phyloP scores from a whole-genome alignment of 2,329 filamentous ascomycete species.

The Kalmusia sp. region DNA sequence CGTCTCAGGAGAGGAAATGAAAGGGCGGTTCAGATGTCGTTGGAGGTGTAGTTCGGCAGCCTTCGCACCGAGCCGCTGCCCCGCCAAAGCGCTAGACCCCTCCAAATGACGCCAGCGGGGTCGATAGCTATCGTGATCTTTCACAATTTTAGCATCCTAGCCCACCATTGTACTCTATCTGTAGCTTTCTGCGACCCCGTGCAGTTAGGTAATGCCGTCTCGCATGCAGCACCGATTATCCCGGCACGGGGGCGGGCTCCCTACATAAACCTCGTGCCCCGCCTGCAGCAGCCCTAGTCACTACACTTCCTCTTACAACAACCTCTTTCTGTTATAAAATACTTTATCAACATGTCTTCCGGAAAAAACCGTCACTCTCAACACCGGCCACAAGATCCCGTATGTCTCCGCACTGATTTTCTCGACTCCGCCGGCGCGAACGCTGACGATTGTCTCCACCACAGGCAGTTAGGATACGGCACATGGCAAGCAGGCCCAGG shows the following conservation, averaged over 20 bases:
- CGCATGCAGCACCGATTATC: not conserved
- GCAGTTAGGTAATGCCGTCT: slow-evolving; percentile 18
- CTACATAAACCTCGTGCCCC: not conserved
- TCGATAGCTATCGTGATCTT: slow-evolving; percentile 24
- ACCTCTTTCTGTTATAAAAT: not conserved
- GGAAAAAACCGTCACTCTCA: slow-evolving; percentile 46
- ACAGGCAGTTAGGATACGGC: slow-evolving; percentile 46
- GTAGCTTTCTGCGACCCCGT: slow-evolving; percentile 18
- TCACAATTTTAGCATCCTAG: slow-evolving; percentile 24
- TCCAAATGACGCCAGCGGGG: slow-evolving; percentile 29
- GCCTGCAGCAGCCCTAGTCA: not conserved
- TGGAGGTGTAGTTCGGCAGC: slow-evolving; percentile 18
- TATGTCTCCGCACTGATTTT: slow-evolving; percentile 46
- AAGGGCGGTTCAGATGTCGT: not conserved
- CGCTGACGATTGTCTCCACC: slow-evolving; percentile 58
- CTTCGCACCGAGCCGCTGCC: slow-evolving; percentile 21
- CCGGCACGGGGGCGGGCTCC: not conserved
- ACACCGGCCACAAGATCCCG: slow-evolving; percentile 55
- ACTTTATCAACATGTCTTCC: slow-evolving; percentile 33
- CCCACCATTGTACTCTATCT: slow-evolving; percentile 27
- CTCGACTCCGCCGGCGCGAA: not conserved
- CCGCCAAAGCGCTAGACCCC: slow-evolving; percentile 20
- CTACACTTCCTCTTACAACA: slow-evolving; percentile 7
- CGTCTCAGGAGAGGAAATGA: not conserved
- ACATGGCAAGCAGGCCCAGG: slow-evolving; percentile 44